Percentiles rank a stretch among this genome's conserved stretches.
These are phyloP conservation scores for Emmonsiellopsis sp. DNA, from an alignment of 2,329 filamentous ascomycete species.

Conservation along the genomic window DNA sequence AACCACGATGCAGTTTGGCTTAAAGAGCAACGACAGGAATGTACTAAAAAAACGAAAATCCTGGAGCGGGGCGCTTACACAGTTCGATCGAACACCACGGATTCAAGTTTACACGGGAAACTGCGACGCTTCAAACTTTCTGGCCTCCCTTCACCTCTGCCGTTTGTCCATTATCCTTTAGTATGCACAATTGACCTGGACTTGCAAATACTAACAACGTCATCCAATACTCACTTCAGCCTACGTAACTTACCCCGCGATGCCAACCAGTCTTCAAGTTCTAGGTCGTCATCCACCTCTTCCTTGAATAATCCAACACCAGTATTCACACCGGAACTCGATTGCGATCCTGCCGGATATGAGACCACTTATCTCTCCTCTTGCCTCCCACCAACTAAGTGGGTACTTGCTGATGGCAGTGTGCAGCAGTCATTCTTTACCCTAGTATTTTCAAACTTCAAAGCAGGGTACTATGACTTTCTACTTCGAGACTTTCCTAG, in stretches of 20 bases:
- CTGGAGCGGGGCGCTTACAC: neutral
- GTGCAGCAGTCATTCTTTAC: neutral
- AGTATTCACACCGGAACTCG: neutral
- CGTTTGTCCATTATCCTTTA: neutral
- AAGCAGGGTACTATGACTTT: neutral
- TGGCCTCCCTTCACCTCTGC: neutral
- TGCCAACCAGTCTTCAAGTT: neutral
- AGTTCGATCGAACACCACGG: neutral
- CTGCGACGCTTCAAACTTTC: neutral
- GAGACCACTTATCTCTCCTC: neutral
- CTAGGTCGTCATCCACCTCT: neutral
- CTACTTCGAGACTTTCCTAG: neutral
- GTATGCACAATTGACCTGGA: neutral
- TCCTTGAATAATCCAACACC: neutral
- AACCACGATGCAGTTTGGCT: neutral
- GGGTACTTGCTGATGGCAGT: neutral
- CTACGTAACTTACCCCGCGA: neutral
- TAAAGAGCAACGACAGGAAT: neutral
- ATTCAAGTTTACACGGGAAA: neutral
- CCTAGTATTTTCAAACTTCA: constrained; percentile 1
- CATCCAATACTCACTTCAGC: neutral
- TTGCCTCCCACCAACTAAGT: neutral
- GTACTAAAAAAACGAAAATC: neutral
- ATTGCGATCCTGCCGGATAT: neutral
- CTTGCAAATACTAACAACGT: neutral